Evolutionary conservation across 805 yeast genomes (phyloP).

Genomic region (Ogataea kodamae): DNA sequence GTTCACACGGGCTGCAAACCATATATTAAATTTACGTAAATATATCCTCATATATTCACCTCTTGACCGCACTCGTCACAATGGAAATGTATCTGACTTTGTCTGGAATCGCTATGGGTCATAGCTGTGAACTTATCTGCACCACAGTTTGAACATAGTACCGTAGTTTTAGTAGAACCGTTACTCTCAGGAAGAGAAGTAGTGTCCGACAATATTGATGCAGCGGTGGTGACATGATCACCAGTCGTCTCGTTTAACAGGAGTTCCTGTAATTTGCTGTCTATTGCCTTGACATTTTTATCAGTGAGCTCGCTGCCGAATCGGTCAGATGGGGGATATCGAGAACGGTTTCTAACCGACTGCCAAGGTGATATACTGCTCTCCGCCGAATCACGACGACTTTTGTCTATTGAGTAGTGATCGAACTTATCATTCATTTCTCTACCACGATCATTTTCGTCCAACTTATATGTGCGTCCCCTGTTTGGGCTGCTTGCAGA

Average conservation of each 20-base stretch:
- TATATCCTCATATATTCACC: slow-evolving; percentile 9
- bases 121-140: slow-evolving; percentile 25
- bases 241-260: background rate
- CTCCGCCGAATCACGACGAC: background rate
- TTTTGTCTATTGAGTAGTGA: slow-evolving; percentile 1
- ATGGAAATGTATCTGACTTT: slow-evolving; percentile 23
- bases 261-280: slow-evolving; percentile 11
- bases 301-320: slow-evolving; percentile 6
- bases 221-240: background rate
- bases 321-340: background rate
- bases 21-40: background rate
- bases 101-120: slow-evolving; percentile 14
- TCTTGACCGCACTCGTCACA: slow-evolving; percentile 31
- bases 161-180: slow-evolving; percentile 11
- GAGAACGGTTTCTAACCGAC: background rate
- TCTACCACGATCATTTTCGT: slow-evolving; percentile 13
- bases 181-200: slow-evolving; percentile 5
- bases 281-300: slow-evolving; percentile 13
- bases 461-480: slow-evolving; percentile 7
- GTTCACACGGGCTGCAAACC: slow-evolving; percentile 9
- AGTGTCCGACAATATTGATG: background rate
- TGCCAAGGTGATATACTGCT: background rate
- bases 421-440: slow-evolving; percentile 4
- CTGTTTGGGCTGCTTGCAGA: slow-evolving; percentile 14
- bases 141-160: slow-evolving; percentile 24